Conservation (phyloP, 129 eudicot species). For the Chrysanthemum lavandulifolium region DNA sequence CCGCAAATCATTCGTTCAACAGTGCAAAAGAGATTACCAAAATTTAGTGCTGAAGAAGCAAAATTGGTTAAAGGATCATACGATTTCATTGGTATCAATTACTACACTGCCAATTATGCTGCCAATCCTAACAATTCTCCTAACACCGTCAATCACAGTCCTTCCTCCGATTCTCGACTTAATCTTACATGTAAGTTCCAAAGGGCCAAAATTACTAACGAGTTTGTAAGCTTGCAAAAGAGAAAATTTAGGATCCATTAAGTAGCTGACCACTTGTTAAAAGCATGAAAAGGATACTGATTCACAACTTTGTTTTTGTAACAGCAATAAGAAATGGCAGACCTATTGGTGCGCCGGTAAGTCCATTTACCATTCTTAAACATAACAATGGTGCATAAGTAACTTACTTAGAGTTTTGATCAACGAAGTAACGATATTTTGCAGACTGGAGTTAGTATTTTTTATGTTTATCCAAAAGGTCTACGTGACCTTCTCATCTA, state of each 20-base stretch:
- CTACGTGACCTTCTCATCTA: constrained; percentile 30
- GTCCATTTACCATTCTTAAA: neutral
- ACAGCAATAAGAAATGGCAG: constrained; percentile 11
- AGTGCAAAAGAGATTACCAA: constrained; percentile 35
- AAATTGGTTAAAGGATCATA: constrained; percentile 33
- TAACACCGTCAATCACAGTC: constrained; percentile 10
- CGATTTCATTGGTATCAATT: constrained; percentile 45
- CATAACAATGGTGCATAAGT: neutral
- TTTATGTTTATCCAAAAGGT: constrained; percentile 37
- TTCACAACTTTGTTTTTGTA: neutral
- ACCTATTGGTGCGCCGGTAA: constrained; percentile 26
- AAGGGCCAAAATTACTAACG: neutral
- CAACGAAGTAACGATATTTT: constrained; percentile 6
- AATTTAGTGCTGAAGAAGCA: constrained; percentile 30
- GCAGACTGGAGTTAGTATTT: constrained; percentile 22
- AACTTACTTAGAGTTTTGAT: neutral
- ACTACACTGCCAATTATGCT: constrained; percentile 39
- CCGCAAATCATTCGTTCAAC: constrained; percentile 23
- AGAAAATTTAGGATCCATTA: neutral
- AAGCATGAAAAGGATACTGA: neutral
- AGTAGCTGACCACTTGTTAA: neutral
- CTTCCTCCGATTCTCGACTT: constrained; percentile 22
- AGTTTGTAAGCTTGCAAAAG: neutral
- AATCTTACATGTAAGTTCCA: constrained; percentile 15
- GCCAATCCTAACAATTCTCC: neutral